Percentiles rank a stretch among this genome's conserved stretches.
Evolutionary conservation across 2,329 filamentous ascomycete species (phyloP).

Genomic region (Paecilomyces sp.): DNA sequence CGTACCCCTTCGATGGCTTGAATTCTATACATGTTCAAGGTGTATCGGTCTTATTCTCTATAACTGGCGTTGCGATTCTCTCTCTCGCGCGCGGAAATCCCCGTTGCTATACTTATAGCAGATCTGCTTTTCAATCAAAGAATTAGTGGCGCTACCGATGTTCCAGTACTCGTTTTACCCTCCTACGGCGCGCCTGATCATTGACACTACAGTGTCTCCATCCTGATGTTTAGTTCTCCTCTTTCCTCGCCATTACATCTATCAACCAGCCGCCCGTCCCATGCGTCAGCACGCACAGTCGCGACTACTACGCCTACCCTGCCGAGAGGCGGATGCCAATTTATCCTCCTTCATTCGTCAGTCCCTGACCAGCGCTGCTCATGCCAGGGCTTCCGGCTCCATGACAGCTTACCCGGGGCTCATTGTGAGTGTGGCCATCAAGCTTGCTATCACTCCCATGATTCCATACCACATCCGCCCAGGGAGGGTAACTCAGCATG

Average conservation of each 20-base stretch:
- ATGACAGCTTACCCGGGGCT: conserved; percentile 28
- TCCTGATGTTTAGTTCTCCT: conserved; percentile 17
- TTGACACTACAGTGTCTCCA: conserved; percentile 1
- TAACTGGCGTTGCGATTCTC: neutral
- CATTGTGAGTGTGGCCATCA: conserved; percentile 41
- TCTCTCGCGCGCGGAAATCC: neutral
- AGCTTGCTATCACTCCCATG: conserved; percentile 35
- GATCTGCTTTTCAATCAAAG: neutral
- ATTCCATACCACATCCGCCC: conserved; percentile 3
- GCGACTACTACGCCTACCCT: conserved; percentile 13
- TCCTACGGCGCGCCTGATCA: conserved; percentile 1
- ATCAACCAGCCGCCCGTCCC: conserved; percentile 9
- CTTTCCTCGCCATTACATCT: conserved; percentile 10
- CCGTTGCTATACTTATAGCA: neutral
- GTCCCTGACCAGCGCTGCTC: conserved; percentile 29
- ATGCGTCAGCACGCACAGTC: conserved; percentile 12
- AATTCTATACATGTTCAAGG: neutral
- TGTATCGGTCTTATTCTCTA: neutral
- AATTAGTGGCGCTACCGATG: neutral
- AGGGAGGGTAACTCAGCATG: conserved; percentile 3
- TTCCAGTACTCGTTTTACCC: neutral
- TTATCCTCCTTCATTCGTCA: conserved; percentile 17
- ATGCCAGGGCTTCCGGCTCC: conserved; percentile 36
- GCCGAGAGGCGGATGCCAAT: conserved; percentile 23
- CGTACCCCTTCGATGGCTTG: neutral